These are phyloP conservation scores for Hypoxylon subgilvum DNA, from an alignment of 495 filamentous ascomycete genomes.

Conservation along the genomic window DNA sequence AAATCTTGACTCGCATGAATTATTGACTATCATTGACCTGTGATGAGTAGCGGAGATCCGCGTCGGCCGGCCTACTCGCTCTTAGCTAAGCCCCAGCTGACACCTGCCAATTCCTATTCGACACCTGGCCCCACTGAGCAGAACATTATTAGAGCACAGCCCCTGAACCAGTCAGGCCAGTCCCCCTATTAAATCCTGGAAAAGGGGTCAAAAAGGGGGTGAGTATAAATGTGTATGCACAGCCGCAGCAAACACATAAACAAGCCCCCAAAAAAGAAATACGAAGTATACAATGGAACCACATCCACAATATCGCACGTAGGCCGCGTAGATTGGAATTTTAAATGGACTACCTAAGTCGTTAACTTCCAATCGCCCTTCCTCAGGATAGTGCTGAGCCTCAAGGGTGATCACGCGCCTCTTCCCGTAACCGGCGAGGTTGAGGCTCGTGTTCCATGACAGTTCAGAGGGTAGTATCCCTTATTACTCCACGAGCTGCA, in stretches of 20 bases:
- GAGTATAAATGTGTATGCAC: conserved; percentile 12
- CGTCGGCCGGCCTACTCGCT: conserved; percentile 9
- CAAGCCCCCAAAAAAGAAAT: conserved; percentile 1
- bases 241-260: not conserved
- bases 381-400: conserved; percentile 10
- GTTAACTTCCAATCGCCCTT: not conserved
- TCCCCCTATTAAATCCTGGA: not conserved
- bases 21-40: not conserved
- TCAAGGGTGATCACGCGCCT: conserved; percentile 7
- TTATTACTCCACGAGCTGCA: conserved; percentile 15
- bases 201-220: conserved; percentile 19
- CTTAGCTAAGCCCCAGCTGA: conserved; percentile 19
- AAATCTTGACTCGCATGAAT: not conserved
- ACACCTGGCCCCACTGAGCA: conserved; percentile 26
- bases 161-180: no score
- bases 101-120: conserved; percentile 22
- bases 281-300: conserved; percentile 24
- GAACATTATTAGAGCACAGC: no score
- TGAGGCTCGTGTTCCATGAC: conserved; percentile 28
- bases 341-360: conserved; percentile 1
- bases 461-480: conserved; percentile 21
- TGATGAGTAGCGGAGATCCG: conserved; percentile 16
- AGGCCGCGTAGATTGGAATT: conserved; percentile 26
- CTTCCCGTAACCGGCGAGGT: not conserved
- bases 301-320: conserved; percentile 23